These are phyloP conservation scores for Ascochyta pisi DNA, from an alignment of 2,329 filamentous ascomycete genomes.

Conservation along the genomic window DNA sequence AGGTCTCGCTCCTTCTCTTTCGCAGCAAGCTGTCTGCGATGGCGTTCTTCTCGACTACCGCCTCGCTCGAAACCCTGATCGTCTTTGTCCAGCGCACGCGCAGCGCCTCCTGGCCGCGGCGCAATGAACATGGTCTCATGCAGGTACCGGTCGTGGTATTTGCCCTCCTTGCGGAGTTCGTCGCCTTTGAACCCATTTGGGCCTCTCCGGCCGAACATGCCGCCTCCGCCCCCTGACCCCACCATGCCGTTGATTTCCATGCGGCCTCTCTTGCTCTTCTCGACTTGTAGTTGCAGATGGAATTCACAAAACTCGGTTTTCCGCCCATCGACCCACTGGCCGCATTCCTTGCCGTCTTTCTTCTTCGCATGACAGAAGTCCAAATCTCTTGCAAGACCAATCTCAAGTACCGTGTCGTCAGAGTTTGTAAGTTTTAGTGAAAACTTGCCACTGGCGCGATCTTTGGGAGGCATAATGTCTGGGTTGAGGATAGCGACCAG, in stretches of 20 bases:
- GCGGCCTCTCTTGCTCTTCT: constrained; percentile 70
- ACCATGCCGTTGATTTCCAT: constrained; percentile 81
- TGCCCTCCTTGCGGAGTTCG: constrained; percentile 43
- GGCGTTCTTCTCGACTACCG: constrained; percentile 68
- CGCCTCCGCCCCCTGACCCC: constrained; percentile 50
- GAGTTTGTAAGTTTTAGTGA: constrained; percentile 84
- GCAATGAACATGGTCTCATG: constrained; percentile 59
- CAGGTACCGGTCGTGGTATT: constrained; percentile 64
- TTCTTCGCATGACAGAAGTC: constrained; percentile 86
- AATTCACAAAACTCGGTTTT: constrained; percentile 93
- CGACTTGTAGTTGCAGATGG: constrained; percentile 82
- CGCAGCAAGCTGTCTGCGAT: constrained; percentile 69
- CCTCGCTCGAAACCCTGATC: constrained; percentile 54
- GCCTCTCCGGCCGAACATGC: constrained; percentile 43
- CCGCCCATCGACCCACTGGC: constrained; percentile 83
- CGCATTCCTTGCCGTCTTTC: constrained; percentile 83
- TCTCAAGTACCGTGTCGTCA: constrained; percentile 87
- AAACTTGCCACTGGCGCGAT: constrained; percentile 81
- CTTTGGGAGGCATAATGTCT: constrained; percentile 84
- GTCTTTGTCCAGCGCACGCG: constrained; percentile 69
- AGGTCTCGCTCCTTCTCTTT: constrained; percentile 77
- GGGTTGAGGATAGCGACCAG: constrained; percentile 93
- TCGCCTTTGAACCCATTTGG: constrained; percentile 33
- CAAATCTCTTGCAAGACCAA: constrained; percentile 83
- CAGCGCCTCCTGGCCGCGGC: constrained; percentile 57